Base-by-base conservation (phyloP, 2,329 filamentous ascomycete species). In the Cordyceps javanica region DNA sequence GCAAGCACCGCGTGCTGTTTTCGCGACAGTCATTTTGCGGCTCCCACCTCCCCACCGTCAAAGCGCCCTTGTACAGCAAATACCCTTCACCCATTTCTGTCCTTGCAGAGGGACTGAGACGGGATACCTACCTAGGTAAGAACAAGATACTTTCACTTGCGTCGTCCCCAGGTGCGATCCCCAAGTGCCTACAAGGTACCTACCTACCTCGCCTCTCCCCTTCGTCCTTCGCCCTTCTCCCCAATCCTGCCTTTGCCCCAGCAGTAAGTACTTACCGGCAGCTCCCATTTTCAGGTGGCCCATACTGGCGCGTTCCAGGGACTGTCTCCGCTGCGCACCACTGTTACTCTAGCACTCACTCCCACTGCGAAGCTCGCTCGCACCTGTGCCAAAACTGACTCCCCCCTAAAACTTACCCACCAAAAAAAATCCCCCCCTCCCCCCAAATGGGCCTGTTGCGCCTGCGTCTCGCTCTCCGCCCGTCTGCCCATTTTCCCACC, bases 401-500 rank as follows among this genome's bases (percentile, higher is more conserved):
- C 49, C 51, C 44, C 30, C 39, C 54, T n/a, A 34, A 57, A 16
- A 25, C n/a, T 46, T 39, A 50, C 46, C 55, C 55, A 57, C 55
- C 46, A 51, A 57, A 51, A 55, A 36, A n/a, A 19, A 3, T 9
- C 30, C 23, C 26, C 32, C 25, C 48, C 25, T 16, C 23, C 13
- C 42, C 23, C 26, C n/a, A 25, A 13, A 16, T 14, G 23, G 26
- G 26, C 39, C 32, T 56, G 36, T 42, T 32, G 42, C 45, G 54
- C 45, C 44, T 50, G 54, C 36, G 45, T 44, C 25, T 44, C 26
- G 11, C 39, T 55, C 53, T 55, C 39, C 34, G 32, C 44, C 39
- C 39, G 41, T 48, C 42, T 55, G 53, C 53, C 53, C 54, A 56
- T 57, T 57, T 59, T 59, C 58, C 58, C 58, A 59, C 58, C 58